Evolutionary conservation across 2,329 filamentous ascomycete genomes (phyloP), one percentile per base, ranked within the genome.

Genomic region (Claviceps africana): DNA sequence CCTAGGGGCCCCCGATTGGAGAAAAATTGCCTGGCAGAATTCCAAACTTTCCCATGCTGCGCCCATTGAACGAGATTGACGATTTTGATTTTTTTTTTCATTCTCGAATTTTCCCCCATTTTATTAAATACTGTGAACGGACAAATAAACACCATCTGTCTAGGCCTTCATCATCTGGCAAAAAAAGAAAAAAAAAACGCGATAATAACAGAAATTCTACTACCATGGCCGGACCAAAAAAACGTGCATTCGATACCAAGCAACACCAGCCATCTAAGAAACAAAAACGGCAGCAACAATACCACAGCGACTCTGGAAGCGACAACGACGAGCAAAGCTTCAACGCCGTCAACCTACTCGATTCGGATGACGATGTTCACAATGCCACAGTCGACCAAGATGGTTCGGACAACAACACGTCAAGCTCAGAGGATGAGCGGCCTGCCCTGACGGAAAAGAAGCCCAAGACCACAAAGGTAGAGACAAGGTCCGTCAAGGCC

Each of bases 321-420:
- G 64, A 67, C 40, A 55, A 43, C 9, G 62, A 68, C 5, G 64
- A 66, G 31, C 61, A 71, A 48, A 67, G 69, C 50, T 77, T 78
- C 61, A 65, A 71, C 31, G 71, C 76, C 2, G 73, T 78, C 55
- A 72, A 78, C 57, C 67, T 80, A 17, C 68, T 78, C 48, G 76
- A 79, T 60, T 79, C 76, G 5, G 77, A 81, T 58, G 76, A 79
- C 52, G 75, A 79, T 51, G 70, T 80, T 50, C 72, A 77, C 59
- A 74, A 78, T 57, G 72, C 72, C 43, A 62, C 65, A 6, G 74
- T 72, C 19, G 77, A 81, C 10, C 47, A 35, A 31, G 51, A 46
- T 21, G 22, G 21, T 15, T 21, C 11, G 15, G 10, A 40, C 8
- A n/a, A 45, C 19, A 62, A 54, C n/a, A 53, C 62, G 2, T 65